Conservation (phyloP, 331 rosid genomes). For the Rhamnella rubrinervis region DNA sequence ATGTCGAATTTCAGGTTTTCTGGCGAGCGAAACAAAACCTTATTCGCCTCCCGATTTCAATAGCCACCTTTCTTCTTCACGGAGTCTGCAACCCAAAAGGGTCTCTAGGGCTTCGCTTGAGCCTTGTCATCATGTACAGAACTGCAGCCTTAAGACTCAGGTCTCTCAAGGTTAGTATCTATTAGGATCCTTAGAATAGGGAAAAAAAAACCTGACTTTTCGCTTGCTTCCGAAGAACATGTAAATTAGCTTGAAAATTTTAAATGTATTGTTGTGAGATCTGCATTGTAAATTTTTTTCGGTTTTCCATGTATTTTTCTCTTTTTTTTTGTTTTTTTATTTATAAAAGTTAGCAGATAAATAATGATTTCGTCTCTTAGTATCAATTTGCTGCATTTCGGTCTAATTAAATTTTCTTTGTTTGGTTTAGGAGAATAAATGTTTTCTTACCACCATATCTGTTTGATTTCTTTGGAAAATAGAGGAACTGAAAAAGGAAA, state of each 20-base stretch:
- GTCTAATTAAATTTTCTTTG: neutral
- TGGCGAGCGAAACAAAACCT: neutral
- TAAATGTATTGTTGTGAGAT: conserved; percentile 16
- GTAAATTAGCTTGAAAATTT: conserved; percentile 1
- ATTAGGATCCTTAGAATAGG: neutral
- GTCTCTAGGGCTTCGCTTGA: conserved; percentile 25
- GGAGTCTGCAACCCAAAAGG: conserved; percentile 9
- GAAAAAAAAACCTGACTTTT: conserved; percentile 7
- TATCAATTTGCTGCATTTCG: neutral
- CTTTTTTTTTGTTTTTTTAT: neutral
- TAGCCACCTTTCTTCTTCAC: conserved; percentile 14
- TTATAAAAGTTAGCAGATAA: neutral
- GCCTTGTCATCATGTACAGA: conserved; percentile 48
- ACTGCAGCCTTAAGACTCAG: conserved; percentile 54
- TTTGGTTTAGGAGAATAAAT: neutral
- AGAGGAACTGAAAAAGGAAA: neutral
- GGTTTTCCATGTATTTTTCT: neutral
- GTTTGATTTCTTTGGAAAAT: conserved; percentile 12
- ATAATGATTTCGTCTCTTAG: neutral
- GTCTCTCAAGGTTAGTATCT: conserved; percentile 58
- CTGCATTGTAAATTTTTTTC: conserved; percentile 7
- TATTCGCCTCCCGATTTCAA: neutral
- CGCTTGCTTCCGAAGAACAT: neutral
- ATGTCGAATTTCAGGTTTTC: too few relatives aligned
- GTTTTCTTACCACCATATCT: neutral